Evolutionary conservation across 306 rosid species (phyloP), one percentile per base, ranked within the genome.

Genomic region (Malus fusca): DNA sequence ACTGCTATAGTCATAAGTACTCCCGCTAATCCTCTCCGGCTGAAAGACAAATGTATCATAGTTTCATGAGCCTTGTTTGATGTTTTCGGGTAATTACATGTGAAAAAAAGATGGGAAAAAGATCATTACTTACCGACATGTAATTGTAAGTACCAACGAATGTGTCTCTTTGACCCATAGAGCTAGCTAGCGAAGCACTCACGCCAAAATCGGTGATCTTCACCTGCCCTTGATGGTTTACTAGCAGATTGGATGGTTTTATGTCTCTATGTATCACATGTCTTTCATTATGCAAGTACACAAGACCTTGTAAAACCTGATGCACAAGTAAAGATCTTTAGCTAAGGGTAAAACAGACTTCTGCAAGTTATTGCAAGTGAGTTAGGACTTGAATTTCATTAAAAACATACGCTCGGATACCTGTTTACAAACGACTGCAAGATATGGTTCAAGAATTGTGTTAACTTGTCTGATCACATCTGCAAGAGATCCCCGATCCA

Each of bases 171-270:
- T 90, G 99, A 77, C 97, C 99, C 89, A 96, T 92, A 69, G 97
- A 89, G 82, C 92, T 92, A 65, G 97, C 99, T 65, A 96, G 93
- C 84, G 88, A 76, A 69, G 99, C 99, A 89, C 98, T 96, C 72
- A 96, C 99, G 68, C 99, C 99, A 81, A 96, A 96, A 88, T 96
- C 99, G 75, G 99, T 96, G 40, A 92, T 96, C 86, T 96, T 96
- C 82, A 92, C 99, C 80, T 90, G 97, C 69, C 99, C 99, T 85
- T 89, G 89, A 82, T 90, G 97, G 89, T 96, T 96, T 76, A 90
- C 97, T 13, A 92, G 91, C 78, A 96, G 86, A 84, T 96, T 96
- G 81, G 40, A 96, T 35, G 98, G 98, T 75, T 96, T 96, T 68
- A 96, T 92, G 87, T 95, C 99, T 79, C 99, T 94, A 71, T 94